Conservation (phyloP, 2,329 filamentous ascomycete genomes). For the Pseudogymnoascus sp. region DNA sequence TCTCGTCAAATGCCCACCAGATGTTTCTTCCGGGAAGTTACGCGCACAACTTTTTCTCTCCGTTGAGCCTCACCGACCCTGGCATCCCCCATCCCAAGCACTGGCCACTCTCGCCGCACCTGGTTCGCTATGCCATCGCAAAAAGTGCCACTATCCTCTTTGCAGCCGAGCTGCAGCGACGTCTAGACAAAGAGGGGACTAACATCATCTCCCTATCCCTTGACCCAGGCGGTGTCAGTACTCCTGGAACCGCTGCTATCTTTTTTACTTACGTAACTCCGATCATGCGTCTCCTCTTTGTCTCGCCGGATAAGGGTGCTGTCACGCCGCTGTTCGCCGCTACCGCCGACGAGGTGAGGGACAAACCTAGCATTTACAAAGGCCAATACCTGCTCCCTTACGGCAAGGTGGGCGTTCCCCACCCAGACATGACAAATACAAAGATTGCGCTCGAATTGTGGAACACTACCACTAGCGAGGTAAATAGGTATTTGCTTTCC, state of each 20-base stretch:
- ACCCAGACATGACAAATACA: background rate
- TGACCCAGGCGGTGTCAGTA: slow-evolving; percentile 8
- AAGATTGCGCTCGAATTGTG: background rate
- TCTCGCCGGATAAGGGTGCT: slow-evolving; percentile 8
- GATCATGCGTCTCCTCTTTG: background rate
- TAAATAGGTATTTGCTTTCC: no score
- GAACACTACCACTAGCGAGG: no score
- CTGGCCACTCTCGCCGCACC: no score
- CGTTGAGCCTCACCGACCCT: no score
- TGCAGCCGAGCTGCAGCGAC: background rate
- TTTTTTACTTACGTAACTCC: background rate
- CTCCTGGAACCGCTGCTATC: background rate
- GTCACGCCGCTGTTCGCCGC: slow-evolving; percentile 11
- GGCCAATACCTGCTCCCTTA: background rate
- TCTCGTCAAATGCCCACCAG: no score
- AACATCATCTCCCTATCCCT: slow-evolving; percentile 8
- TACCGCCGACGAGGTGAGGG: slow-evolving; percentile 3
- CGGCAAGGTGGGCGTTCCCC: background rate
- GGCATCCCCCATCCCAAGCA: no score
- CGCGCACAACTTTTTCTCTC: no score
- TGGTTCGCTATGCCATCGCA: no score
- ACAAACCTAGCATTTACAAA: background rate
- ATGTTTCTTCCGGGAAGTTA: no score
- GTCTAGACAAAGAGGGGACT: background rate
- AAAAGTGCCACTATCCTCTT: no score